phyloP scores from a whole-genome alignment of 805 yeast genomes.

The Teunomyces stri region DNA sequence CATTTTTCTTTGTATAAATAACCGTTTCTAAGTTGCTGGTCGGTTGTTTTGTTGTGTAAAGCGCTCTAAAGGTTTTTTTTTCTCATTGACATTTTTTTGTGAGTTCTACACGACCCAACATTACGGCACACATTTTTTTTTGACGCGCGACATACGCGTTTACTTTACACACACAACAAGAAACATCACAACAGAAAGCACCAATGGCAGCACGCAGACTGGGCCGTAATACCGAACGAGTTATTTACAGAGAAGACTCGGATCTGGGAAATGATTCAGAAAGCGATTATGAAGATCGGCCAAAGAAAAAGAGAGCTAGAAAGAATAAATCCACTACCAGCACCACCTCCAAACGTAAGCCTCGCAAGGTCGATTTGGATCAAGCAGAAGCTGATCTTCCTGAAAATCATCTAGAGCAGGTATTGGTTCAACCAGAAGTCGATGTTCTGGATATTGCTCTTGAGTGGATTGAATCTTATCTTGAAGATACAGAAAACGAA shows the following conservation, averaged over 20 bases:
- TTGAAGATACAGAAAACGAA: constrained; percentile 16
- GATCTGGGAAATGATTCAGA: constrained; percentile 11
- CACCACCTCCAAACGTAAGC: neutral
- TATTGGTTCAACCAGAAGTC: constrained; percentile 30
- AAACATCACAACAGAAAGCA: neutral
- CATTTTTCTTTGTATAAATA: neutral
- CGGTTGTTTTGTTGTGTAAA: constrained; percentile 1
- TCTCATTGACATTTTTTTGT: neutral
- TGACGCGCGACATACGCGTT: constrained; percentile 4
- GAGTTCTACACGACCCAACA: neutral
- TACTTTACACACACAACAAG: neutral
- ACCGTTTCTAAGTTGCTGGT: neutral
- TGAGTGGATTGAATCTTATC: constrained; percentile 37
- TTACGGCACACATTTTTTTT: neutral
- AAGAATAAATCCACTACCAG: neutral
- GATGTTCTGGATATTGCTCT: constrained; percentile 33
- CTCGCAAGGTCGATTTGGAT: constrained; percentile 6
- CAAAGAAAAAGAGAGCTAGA: constrained; percentile 7
- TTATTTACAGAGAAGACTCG: constrained; percentile 6
- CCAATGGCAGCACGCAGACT: constrained; percentile 3
- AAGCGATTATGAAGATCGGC: constrained; percentile 13
- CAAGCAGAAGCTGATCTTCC: constrained; percentile 20
- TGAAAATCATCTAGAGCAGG: constrained; percentile 30
- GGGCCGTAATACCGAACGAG: constrained; percentile 2
- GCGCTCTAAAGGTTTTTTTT: neutral